Evolutionary conservation across 345 rosid genomes (phyloP).

Genomic region (Physaria fendleri): DNA sequence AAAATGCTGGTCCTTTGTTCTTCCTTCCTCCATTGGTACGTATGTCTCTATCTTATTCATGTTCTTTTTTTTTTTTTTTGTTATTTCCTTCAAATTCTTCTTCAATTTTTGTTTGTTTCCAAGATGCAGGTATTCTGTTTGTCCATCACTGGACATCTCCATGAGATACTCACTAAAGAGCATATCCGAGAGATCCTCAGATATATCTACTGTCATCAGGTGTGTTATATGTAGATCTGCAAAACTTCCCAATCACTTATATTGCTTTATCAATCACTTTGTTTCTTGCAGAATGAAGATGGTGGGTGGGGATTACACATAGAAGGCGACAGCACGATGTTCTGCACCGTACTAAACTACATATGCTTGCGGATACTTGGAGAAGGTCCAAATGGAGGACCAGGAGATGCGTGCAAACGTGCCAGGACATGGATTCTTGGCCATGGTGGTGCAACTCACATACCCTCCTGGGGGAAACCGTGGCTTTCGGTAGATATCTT

Average conservation of each 20-base stretch:
- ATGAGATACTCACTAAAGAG: slow-evolving; percentile 31
- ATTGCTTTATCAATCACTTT: background rate
- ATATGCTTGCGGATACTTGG: slow-evolving; percentile 40
- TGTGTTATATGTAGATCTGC: background rate
- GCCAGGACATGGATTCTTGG: slow-evolving; percentile 41
- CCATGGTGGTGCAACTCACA: slow-evolving; percentile 38
- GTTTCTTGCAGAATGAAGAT: slow-evolving; percentile 34
- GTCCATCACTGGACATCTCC: slow-evolving; percentile 40
- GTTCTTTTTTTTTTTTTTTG: too few relatives aligned
- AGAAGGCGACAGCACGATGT: slow-evolving; percentile 41
- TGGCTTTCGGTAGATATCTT: slow-evolving; percentile 38
- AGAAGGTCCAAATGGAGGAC: slow-evolving; percentile 41
- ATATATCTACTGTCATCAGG: slow-evolving; percentile 47
- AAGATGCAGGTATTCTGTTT: slow-evolving; percentile 33
- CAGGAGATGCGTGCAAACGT: slow-evolving; percentile 28
- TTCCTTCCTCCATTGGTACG: slow-evolving; percentile 54
- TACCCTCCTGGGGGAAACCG: slow-evolving; percentile 48
- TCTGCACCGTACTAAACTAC: slow-evolving; percentile 37
- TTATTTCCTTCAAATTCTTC: too few relatives aligned
- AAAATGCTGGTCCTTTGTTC: slow-evolving; percentile 56
- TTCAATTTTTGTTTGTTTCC: background rate
- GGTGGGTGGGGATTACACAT: slow-evolving; percentile 46
- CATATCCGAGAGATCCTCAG: slow-evolving; percentile 44
- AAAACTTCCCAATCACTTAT: background rate
- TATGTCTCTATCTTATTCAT: slow-evolving; percentile 19